phyloP scores from a whole-genome alignment of 768 basidiomycete species.

The Macrolepiota dolichaula region DNA sequence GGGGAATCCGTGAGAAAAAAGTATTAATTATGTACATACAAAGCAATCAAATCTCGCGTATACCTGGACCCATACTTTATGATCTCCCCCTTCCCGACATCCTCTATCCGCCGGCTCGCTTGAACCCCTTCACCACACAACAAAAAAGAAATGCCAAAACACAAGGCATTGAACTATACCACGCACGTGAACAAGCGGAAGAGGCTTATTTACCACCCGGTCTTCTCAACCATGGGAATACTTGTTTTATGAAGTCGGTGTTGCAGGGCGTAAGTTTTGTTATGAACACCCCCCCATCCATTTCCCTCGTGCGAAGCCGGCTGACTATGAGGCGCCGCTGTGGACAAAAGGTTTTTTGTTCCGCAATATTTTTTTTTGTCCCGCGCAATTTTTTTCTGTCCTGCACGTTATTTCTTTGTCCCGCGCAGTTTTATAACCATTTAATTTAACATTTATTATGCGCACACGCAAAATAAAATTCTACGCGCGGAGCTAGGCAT shows the following conservation, averaged over 20 bases:
- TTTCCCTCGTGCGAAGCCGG: not conserved
- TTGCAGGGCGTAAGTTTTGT: slow-evolving; percentile 76
- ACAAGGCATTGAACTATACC: slow-evolving; percentile 54
- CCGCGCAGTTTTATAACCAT: too few relatives aligned
- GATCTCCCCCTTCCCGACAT: not conserved
- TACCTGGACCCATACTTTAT: not conserved
- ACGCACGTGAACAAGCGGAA: slow-evolving; percentile 54
- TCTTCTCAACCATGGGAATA: slow-evolving; percentile 50
- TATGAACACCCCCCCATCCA: too few relatives aligned
- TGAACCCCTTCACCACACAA: too few relatives aligned
- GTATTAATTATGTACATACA: not conserved
- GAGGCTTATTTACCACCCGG: slow-evolving; percentile 73
- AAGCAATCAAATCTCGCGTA: not conserved
- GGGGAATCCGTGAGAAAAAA: not conserved
- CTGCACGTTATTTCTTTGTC: too few relatives aligned
- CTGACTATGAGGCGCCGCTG: too few relatives aligned
- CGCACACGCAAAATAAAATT: too few relatives aligned
- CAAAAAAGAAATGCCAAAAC: slow-evolving; percentile 55
- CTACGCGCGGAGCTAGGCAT: too few relatives aligned
- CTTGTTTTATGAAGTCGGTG: slow-evolving; percentile 96
- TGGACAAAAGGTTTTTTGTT: too few relatives aligned
- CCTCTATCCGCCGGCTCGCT: not conserved
- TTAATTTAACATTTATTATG: too few relatives aligned
- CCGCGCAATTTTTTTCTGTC: too few relatives aligned
- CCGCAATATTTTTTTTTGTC: too few relatives aligned